Evolutionary conservation across 192 early-diverging fungal genomes (phyloP).

Genomic region (Allomyces macrogynus): DNA sequence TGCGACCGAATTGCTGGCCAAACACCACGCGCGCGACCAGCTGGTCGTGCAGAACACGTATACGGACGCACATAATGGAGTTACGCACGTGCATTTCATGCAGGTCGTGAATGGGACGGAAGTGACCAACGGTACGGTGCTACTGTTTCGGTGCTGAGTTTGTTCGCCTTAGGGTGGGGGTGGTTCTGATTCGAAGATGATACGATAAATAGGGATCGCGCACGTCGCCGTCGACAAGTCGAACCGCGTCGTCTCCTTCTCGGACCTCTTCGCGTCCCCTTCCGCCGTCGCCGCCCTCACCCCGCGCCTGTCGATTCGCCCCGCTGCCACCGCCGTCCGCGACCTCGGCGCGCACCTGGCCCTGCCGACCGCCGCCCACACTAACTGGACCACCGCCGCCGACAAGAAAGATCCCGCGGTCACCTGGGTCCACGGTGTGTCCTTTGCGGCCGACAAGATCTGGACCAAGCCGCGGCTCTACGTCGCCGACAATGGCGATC

Average conservation of each 20-base stretch:
- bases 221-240: conserved; percentile 17
- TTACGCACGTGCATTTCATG: conserved; percentile 29
- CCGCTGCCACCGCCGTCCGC: not conserved
- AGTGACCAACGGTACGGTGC: conserved; percentile 22
- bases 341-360: not conserved
- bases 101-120: conserved; percentile 16
- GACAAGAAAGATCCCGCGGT: not conserved
- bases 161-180: too few relatives aligned
- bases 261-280: conserved; percentile 4
- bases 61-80: conserved; percentile 13
- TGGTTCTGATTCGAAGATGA: not conserved
- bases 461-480: not conserved
- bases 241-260: conserved; percentile 16
- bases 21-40: not conserved
- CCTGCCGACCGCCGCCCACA: not conserved
- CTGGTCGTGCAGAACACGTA: conserved; percentile 12
- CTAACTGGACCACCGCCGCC: not conserved
- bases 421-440: not conserved
- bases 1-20: not conserved
- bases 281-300: conserved; percentile 1
- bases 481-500: conserved; percentile 3
- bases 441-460: not conserved
- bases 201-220: conserved; percentile 6
- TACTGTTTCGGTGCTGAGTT: too few relatives aligned
- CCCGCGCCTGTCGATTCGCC: not conserved